Conservation (phyloP, 1,284 basidiomycete species). For the Leccinum brunneo-olivaceum region DNA sequence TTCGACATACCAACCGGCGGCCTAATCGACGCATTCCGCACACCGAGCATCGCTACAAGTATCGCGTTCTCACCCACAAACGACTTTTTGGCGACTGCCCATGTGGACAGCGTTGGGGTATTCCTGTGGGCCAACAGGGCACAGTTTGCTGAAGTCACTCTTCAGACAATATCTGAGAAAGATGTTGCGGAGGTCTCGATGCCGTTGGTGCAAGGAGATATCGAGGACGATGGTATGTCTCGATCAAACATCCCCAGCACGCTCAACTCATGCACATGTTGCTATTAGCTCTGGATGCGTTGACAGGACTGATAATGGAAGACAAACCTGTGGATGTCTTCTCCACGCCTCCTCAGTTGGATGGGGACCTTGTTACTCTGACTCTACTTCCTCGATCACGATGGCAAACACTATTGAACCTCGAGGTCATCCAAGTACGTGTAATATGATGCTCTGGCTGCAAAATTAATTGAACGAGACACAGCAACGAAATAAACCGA, state of each 20-base stretch:
- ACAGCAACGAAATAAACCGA: slow-evolving; percentile 93
- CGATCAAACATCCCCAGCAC: neutral
- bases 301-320: slow-evolving; percentile 51
- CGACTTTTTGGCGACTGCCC: slow-evolving; percentile 93
- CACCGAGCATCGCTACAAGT: slow-evolving; percentile 85
- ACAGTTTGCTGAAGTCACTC: slow-evolving; percentile 83
- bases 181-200: slow-evolving; percentile 66
- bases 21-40: slow-evolving; percentile 89
- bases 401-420: slow-evolving; percentile 95
- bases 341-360: slow-evolving; percentile 79
- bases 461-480: slow-evolving; percentile 1
- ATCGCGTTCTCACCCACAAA: slow-evolving; percentile 90
- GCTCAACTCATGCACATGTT: slow-evolving; percentile 8
- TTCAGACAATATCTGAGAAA: slow-evolving; percentile 75
- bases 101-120: slow-evolving; percentile 91
- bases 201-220: slow-evolving; percentile 80
- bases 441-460: slow-evolving; percentile 1
- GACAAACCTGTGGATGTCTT: slow-evolving; percentile 65
- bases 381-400: slow-evolving; percentile 87
- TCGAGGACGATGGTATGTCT: slow-evolving; percentile 61
- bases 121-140: slow-evolving; percentile 97
- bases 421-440: slow-evolving; percentile 87
- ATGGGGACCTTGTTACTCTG: slow-evolving; percentile 83
- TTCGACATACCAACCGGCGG: slow-evolving; percentile 93
- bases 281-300: slow-evolving; percentile 59